Conservation (phyloP, 495 filamentous ascomycete genomes). For the Chaetomium cochliodes region DNA sequence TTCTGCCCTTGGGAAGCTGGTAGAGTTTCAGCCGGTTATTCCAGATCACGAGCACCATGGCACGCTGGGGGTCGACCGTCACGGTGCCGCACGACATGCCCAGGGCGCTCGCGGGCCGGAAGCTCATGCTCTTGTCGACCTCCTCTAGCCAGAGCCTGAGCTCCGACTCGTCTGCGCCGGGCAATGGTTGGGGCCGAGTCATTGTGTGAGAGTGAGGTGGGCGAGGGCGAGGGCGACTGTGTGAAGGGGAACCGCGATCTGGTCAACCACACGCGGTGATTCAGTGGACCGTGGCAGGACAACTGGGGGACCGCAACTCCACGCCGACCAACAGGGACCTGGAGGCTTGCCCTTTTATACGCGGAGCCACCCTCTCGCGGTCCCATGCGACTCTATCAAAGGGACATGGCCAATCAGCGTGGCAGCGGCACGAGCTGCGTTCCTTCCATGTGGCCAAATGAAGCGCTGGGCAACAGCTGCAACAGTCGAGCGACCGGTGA, state of each 20-base stretch:
- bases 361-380: neutral
- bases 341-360: neutral
- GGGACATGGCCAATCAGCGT: conserved; percentile 8
- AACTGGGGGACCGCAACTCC: neutral
- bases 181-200: neutral
- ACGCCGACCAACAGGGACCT: neutral
- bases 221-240: no score
- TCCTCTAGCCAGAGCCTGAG: conserved; percentile 24
- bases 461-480: conserved; percentile 23
- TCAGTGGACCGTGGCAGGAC: neutral
- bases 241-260: neutral
- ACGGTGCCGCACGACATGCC: conserved; percentile 49
- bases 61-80: conserved; percentile 39
- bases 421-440: conserved; percentile 5
- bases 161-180: conserved; percentile 14
- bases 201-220: neutral
- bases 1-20: conserved; percentile 49
- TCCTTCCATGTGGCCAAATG: conserved; percentile 15
- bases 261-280: neutral
- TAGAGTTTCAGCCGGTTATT: conserved; percentile 46
- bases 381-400: neutral
- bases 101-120: conserved; percentile 39
- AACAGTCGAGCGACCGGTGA: conserved; percentile 29
- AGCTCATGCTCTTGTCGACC: conserved; percentile 35
- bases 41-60: conserved; percentile 42